These are phyloP conservation scores for Ustilago xerochloae DNA, from an alignment of 1,284 basidiomycete genomes.

Conservation along the genomic window DNA sequence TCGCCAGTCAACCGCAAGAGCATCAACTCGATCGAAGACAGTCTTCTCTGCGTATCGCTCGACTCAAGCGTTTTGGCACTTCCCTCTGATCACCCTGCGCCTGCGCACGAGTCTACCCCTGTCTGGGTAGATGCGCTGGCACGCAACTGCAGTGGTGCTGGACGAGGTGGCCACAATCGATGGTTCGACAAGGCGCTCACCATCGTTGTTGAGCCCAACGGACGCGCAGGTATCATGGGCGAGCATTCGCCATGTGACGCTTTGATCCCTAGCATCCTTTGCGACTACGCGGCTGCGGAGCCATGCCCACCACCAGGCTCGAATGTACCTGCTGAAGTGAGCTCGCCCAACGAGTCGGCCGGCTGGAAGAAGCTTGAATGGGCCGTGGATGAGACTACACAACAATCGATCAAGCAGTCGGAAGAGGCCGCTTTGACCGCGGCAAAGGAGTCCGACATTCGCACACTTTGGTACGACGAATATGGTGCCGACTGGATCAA, in stretches of 20 bases:
- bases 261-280: slow-evolving; percentile 87
- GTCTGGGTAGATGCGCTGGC: slow-evolving; percentile 81
- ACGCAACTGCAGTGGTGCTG: slow-evolving; percentile 78
- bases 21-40: slow-evolving; percentile 77
- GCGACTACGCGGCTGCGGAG: slow-evolving; percentile 82
- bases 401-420: slow-evolving; percentile 75
- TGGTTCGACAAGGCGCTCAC: slow-evolving; percentile 93
- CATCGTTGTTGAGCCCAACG: slow-evolving; percentile 85
- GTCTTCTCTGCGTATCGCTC: slow-evolving; percentile 79
- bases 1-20: slow-evolving; percentile 76
- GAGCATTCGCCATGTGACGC: slow-evolving; percentile 95
- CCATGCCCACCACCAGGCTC: slow-evolving; percentile 51
- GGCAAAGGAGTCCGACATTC: slow-evolving; percentile 83
- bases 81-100: slow-evolving; percentile 59
- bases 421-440: slow-evolving; percentile 75
- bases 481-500: slow-evolving; percentile 95
- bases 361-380: slow-evolving; percentile 80
- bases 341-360: slow-evolving; percentile 63
- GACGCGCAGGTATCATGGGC: slow-evolving; percentile 86
- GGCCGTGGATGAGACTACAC: slow-evolving; percentile 77
- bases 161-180: slow-evolving; percentile 80
- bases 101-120: slow-evolving; percentile 73
- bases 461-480: slow-evolving; percentile 84
- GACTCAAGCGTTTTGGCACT: slow-evolving; percentile 71
- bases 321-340: slow-evolving; percentile 46